Base-by-base conservation (phyloP, 2,329 filamentous ascomycete genomes). In the Diaporthe citrichinensis region DNA sequence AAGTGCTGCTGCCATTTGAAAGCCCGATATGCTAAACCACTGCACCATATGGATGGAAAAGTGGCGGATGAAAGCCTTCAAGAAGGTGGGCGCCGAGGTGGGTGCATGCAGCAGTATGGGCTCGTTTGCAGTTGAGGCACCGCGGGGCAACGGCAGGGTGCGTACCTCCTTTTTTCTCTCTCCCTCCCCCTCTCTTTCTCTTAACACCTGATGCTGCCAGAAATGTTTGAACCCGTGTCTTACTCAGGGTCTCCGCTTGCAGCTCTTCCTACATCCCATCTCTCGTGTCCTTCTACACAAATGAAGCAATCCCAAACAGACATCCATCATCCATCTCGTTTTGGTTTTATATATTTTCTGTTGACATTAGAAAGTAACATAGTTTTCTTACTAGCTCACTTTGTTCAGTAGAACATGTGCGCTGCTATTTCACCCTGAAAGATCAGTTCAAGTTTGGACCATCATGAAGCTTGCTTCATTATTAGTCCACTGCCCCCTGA, bases 21-120 rank as follows among this genome's bases (percentile, higher is more conserved):
- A 72, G 49, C 49, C 69, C 69, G 49, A 58, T 72, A 72, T 72
- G 41, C 69, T 72, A 41, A 41, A 72, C 69, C 39, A n/a, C 69
- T 72, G 36, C 41, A 72, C 69, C 36, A 72, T 28, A 49, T 34
- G 28, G 69, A 28, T 72, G 57, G 20, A n/a, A 17, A 8, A 15
- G 10, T 20, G 7, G 4, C 3, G 28, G n/a, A 9, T 7, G 7
- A 39, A 8, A 4, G 20, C 4, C 9, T 15, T 44, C 34, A 57
- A 39, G 10, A 57, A 44, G 49, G 36, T 41, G 51, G 23, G 34
- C 12, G 49, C 8, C 6, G 3, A 6, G 14, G 23, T 41, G 31
- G n/a, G n/a, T 59, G 36, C 4, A 0, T 62, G 36, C 53, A 31
- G 53, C 14, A 55, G 25, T 8, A 20, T 9, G 3, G 2, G 3